A percentile compares a stretch with the other conserved stretches of the same genome.
phyloP scores from a whole-genome alignment of 768 basidiomycete genomes.

The Fomitopsis pulvina region DNA sequence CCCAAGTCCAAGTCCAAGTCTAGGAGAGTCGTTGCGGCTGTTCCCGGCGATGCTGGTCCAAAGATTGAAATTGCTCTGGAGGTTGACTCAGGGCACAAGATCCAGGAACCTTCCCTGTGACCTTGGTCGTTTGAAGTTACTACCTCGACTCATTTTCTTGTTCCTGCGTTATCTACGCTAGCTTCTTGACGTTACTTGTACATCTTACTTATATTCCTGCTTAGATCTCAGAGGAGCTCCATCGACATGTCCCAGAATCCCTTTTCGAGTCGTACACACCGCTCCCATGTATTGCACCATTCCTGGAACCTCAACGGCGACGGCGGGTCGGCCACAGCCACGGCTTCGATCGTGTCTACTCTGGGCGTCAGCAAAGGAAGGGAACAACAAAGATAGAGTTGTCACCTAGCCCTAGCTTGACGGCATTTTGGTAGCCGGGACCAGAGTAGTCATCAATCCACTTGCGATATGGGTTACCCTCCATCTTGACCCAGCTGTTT shows the following conservation, averaged over 20 bases:
- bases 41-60: conserved; percentile 22
- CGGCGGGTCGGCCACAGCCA: conserved; percentile 56
- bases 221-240: conserved; percentile 16
- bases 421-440: conserved; percentile 62
- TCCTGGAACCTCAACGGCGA: conserved; percentile 51
- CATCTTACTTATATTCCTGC: background rate
- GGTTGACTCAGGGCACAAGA: conserved; percentile 8
- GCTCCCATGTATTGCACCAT: conserved; percentile 68
- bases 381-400: conserved; percentile 15
- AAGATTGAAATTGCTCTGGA: conserved; percentile 35
- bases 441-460: conserved; percentile 84
- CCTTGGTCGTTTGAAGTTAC: background rate
- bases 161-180: background rate
- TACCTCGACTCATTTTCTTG: background rate
- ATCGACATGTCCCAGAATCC: conserved; percentile 83
- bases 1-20: conserved; percentile 11
- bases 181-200: conserved; percentile 1
- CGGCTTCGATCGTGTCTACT: conserved; percentile 67
- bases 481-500: conserved; percentile 47
- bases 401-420: conserved; percentile 72
- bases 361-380: background rate
- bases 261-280: conserved; percentile 71
- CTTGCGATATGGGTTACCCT: conserved; percentile 65
- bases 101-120: too few relatives aligned
- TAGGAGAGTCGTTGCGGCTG: conserved; percentile 12